Percentiles rank a stretch among this genome's conserved stretches.
Conservation (phyloP, 2,329 filamentous ascomycete species). For the Penicillium crustosum region DNA sequence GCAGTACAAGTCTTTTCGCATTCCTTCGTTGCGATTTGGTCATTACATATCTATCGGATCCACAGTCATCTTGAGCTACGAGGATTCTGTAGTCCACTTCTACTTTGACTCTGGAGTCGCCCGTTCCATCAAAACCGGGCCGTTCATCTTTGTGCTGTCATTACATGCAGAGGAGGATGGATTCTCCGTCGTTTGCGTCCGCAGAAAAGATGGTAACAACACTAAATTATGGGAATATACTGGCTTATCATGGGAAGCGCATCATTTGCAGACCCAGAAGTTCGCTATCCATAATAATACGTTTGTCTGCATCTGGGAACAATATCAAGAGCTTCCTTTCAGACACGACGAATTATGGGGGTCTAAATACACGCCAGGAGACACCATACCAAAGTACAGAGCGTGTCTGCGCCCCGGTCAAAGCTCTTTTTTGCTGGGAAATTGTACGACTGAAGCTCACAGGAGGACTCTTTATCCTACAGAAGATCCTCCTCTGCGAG, state of each 20-base stretch:
- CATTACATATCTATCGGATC: slow-evolving; percentile 23
- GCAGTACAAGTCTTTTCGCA: slow-evolving; percentile 25
- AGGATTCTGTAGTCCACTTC: slow-evolving; percentile 25
- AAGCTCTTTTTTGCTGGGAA: not conserved
- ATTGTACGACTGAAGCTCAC: too few species aligned
- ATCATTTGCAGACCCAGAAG: not conserved
- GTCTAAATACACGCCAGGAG: not conserved
- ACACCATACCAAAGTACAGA: not conserved
- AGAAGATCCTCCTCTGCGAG: not conserved
- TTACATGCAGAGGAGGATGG: slow-evolving; percentile 15
- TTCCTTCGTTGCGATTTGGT: slow-evolving; percentile 23
- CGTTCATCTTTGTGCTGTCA: slow-evolving; percentile 15
- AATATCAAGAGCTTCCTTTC: not conserved
- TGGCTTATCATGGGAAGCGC: too few species aligned
- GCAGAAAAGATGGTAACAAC: not conserved
- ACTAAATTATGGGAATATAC: too few species aligned
- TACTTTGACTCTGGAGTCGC: slow-evolving; percentile 17
- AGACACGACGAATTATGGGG: not conserved
- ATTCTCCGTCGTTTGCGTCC: slow-evolving; percentile 21
- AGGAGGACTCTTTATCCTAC: not conserved
- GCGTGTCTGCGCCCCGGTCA: not conserved
- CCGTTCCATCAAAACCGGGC: slow-evolving; percentile 15
- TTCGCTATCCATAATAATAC: not conserved
- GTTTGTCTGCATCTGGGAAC: not conserved
- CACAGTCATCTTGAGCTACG: slow-evolving; percentile 25